Evolutionary conservation across 768 basidiomycete genomes (phyloP), one percentile per base, ranked within the genome.

Genomic region (Lactarius trivialis): DNA sequence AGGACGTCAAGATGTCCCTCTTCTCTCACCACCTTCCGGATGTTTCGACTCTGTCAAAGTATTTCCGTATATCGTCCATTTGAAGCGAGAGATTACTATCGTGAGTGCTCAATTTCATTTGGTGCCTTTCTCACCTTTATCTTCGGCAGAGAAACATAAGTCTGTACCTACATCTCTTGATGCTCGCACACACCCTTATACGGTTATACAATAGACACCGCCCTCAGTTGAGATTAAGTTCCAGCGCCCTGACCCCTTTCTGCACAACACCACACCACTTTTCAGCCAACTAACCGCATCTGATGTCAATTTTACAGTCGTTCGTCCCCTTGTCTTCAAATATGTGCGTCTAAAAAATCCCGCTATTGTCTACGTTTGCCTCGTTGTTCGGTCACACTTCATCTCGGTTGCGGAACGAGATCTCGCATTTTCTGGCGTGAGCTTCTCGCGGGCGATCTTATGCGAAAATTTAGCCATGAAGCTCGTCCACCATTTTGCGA

Each of bases 381-480:
- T 93, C 69, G 85, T 91, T 58, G 86, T 86, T 34, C 80, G 87
- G 45, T 85, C 85, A 6, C 88, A 91, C 71, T 97, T 94, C 70
- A 78, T 91, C 19, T 77, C 82, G 11, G 80, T 85, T 53, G 81
- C 85, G 3, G 83, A 83, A 28, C 77, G 79, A 3, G 85, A 94
- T 68, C 78, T 97, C 51, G 90, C 91, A 15, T 87, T 86, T 74
- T 81, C 91, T 9, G 83, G 81, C 17, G 79, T 97, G 58, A 87
- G 89, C 77, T 73, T 77, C 8, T 76, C 84, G 11, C 78, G 88
- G 43, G 94, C 93, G 4, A 85, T 79, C 33, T 79, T 95, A 11
- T 95, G 92, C 73, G 93, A 97, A 71, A 82, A 97, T 17, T 73
- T 97, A 21, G 93, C 95, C 9, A 85, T 92, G 77, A 97, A 97